Percentiles rank a stretch among this genome's conserved stretches.
These are phyloP conservation scores for Cutaneotrichosporon cutaneum DNA, from an alignment of 1,284 basidiomycete genomes.

Conservation along the genomic window DNA sequence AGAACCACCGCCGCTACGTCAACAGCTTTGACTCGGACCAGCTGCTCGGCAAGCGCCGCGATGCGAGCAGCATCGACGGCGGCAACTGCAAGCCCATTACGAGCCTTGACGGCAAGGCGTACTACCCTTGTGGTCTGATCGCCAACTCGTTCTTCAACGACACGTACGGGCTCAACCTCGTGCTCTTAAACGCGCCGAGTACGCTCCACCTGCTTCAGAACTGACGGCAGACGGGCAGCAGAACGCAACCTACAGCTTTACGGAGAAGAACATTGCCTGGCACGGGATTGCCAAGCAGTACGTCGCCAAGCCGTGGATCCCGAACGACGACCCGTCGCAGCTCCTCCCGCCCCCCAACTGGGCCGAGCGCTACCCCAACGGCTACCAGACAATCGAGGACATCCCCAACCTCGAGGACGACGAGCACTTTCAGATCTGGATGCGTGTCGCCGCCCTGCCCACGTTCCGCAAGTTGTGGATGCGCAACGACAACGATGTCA, in stretches of 20 bases:
- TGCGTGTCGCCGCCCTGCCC: constrained; percentile 94
- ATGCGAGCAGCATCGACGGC: constrained; percentile 59
- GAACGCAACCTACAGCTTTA: constrained; percentile 69
- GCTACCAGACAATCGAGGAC: constrained; percentile 67
- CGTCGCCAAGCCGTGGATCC: constrained; percentile 56
- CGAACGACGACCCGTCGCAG: constrained; percentile 60
- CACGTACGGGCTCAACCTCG: constrained; percentile 66
- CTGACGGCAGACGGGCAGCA: constrained; percentile 52
- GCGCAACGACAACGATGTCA: constrained; percentile 75
- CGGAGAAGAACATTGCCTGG: constrained; percentile 85
- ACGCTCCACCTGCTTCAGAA: constrained; percentile 8
- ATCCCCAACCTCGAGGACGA: constrained; percentile 74
- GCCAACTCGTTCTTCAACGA: constrained; percentile 99
- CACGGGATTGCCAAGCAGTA: constrained; percentile 91
- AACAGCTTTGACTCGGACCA: constrained; percentile 85
- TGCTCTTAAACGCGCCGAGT: constrained; percentile 59
- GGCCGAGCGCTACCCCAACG: constrained; percentile 66
- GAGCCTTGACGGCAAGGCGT: constrained; percentile 58
- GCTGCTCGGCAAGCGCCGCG: constrained; percentile 66
- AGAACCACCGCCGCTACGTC: constrained; percentile 98
- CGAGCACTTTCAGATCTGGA: constrained; percentile 99
- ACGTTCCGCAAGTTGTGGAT: constrained; percentile 95
- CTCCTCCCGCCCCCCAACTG: constrained; percentile 95
- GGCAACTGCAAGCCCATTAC: constrained; percentile 90
- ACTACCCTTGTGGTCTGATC: constrained; percentile 96